Percentiles rank a stretch among this genome's conserved stretches.
Evolutionary conservation across 805 yeast species (phyloP).

Genomic region (Nakazawaea wyomingensis): DNA sequence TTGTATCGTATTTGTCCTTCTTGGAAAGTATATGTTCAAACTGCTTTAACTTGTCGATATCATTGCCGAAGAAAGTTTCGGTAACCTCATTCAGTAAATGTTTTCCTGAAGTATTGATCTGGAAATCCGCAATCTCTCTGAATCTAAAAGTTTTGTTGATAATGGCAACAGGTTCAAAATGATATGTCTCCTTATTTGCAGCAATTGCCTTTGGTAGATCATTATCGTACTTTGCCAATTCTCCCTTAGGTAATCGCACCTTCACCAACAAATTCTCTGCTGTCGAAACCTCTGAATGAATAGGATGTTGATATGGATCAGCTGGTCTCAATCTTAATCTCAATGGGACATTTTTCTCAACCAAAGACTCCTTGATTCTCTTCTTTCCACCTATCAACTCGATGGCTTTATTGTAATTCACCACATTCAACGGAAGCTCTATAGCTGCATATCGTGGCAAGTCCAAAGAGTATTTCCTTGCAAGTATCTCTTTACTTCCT

Average conservation of each 20-base stretch:
- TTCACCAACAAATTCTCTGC: conserved; percentile 57
- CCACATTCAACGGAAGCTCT: conserved; percentile 73
- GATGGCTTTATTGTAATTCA: conserved; percentile 57
- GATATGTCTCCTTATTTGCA: conserved; percentile 33
- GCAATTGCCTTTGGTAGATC: conserved; percentile 38
- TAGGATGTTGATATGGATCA: conserved; percentile 49
- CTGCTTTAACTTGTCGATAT: conserved; percentile 23
- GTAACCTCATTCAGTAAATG: conserved; percentile 23
- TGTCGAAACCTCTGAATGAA: conserved; percentile 46
- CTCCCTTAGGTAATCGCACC: conserved; percentile 53
- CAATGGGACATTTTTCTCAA: conserved; percentile 24
- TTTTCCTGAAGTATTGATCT: conserved; percentile 57
- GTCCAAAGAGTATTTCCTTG: conserved; percentile 58
- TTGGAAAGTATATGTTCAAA: conserved; percentile 30
- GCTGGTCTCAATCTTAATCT: conserved; percentile 28
- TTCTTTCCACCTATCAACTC: conserved; percentile 62
- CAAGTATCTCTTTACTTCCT: conserved; percentile 21
- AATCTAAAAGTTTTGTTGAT: conserved; percentile 68
- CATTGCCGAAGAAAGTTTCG: conserved; percentile 14
- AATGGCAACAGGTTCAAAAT: conserved; percentile 58
- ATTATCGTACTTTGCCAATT: conserved; percentile 36
- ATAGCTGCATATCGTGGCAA: conserved; percentile 70
- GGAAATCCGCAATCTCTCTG: conserved; percentile 86
- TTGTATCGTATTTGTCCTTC: conserved; percentile 16
- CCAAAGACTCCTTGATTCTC: conserved; percentile 36